Conservation (phyloP, 2,329 filamentous ascomycete genomes). For the Raffaelea arxii region DNA sequence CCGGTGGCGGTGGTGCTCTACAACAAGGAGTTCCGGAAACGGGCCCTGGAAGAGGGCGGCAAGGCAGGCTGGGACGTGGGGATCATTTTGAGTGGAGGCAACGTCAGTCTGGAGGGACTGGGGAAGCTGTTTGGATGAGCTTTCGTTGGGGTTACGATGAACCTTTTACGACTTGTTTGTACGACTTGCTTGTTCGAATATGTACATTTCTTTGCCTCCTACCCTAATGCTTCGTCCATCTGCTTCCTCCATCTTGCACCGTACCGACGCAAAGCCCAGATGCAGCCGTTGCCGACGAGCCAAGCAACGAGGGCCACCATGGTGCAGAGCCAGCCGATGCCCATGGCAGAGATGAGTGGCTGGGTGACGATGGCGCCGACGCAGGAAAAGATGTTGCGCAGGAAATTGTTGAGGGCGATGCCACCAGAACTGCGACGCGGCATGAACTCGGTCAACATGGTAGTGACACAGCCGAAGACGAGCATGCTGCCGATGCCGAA, state of each 20-base stretch:
- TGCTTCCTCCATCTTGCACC: constrained; percentile 52
- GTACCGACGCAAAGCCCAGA: constrained; percentile 52
- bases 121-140: constrained; percentile 44
- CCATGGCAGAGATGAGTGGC: constrained; percentile 61
- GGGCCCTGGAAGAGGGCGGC: constrained; percentile 63
- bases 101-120: constrained; percentile 45
- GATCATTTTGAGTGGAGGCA: constrained; percentile 50
- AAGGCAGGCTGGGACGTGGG: constrained; percentile 64
- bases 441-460: constrained; percentile 81
- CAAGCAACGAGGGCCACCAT: constrained; percentile 42
- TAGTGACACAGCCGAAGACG: constrained; percentile 63
- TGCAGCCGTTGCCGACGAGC: constrained; percentile 43
- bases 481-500: constrained; percentile 75
- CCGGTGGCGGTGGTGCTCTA: constrained; percentile 72
- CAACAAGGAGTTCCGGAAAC: constrained; percentile 68
- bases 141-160: too few species aligned
- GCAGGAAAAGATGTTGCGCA: constrained; percentile 69
- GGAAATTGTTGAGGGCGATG: constrained; percentile 73
- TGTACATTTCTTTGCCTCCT: neutral
- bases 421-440: constrained; percentile 60
- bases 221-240: too few species aligned
- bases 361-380: constrained; percentile 60
- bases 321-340: constrained; percentile 69
- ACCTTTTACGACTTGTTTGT: too few species aligned
- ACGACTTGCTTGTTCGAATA: too few species aligned